phyloP scores from a whole-genome alignment of 2,329 filamentous ascomycete species.

The Calonectria pauciramosa region DNA sequence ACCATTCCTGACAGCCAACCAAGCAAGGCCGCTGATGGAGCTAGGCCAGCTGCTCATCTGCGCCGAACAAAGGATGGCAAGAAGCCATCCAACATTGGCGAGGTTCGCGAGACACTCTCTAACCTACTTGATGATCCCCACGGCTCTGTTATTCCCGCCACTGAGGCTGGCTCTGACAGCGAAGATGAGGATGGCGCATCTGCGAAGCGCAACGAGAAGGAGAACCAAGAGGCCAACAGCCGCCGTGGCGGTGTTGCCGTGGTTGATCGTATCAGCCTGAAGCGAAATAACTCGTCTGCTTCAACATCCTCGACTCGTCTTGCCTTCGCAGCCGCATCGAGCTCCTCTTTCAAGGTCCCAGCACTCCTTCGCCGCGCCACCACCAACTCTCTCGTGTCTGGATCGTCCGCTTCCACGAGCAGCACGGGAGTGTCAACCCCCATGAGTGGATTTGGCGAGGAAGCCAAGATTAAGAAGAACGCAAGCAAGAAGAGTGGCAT shows the following conservation, averaged over 20 bases:
- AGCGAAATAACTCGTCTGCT: slow-evolving; percentile 65
- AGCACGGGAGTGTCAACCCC: slow-evolving; percentile 52
- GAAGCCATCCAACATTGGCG: slow-evolving; percentile 81
- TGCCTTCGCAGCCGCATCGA: slow-evolving; percentile 67
- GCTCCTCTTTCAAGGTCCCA: slow-evolving; percentile 74
- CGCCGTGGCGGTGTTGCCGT: slow-evolving; percentile 60
- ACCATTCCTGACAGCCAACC: slow-evolving; percentile 68
- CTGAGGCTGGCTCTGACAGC: slow-evolving; percentile 51
- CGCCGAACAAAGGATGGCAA: slow-evolving; percentile 73
- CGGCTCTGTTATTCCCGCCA: slow-evolving; percentile 63
- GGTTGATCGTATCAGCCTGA: slow-evolving; percentile 81
- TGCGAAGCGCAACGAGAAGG: slow-evolving; percentile 59
- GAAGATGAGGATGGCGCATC: slow-evolving; percentile 56
- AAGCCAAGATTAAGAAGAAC: slow-evolving; percentile 70
- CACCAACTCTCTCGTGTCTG: slow-evolving; percentile 69
- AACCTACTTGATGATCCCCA: slow-evolving; percentile 82
- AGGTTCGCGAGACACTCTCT: slow-evolving; percentile 87
- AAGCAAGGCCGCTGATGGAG: slow-evolving; percentile 53
- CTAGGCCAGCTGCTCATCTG: slow-evolving; percentile 69
- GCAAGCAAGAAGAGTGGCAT: slow-evolving; percentile 73
- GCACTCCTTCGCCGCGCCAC: slow-evolving; percentile 81
- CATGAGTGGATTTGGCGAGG: slow-evolving; percentile 59
- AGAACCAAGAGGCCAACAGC: slow-evolving; percentile 59
- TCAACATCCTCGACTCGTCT: slow-evolving; percentile 56
- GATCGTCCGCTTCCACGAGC: slow-evolving; percentile 49